Evolutionary conservation across 2,329 filamentous ascomycete genomes (phyloP).

Genomic region (Fusarium verticillioides): DNA sequence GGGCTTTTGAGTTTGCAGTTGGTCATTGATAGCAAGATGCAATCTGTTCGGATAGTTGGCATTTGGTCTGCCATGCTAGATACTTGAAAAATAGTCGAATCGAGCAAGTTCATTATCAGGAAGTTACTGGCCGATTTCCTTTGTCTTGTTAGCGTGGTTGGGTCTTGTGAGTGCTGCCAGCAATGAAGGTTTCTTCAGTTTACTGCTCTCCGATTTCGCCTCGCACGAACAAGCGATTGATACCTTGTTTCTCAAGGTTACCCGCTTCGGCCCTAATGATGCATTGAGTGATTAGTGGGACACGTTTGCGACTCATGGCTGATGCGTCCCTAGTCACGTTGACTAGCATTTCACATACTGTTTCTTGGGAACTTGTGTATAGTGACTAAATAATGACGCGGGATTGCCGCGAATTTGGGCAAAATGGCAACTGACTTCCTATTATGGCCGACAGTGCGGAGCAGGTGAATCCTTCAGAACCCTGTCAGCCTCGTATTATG

Average conservation of each 20-base stretch:
- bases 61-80: not conserved
- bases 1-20: not conserved
- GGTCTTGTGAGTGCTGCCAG: not conserved
- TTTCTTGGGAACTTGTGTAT: not conserved
- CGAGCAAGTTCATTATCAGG: accelerated
- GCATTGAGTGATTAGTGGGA: accelerated
- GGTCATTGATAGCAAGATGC: not conserved
- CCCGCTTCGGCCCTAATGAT: accelerated
- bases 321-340: not conserved
- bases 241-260: not conserved
- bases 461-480: not conserved
- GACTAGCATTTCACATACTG: not conserved
- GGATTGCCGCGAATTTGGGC: not conserved
- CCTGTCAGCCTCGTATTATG: not conserved
- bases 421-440: not conserved
- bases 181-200: no score
- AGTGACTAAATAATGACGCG: not conserved
- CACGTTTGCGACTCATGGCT: not conserved
- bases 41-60: not conserved
- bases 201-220: no score
- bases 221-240: not conserved
- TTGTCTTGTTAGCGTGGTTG: not conserved
- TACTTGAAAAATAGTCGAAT: not conserved
- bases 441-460: not conserved
- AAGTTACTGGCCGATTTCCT: not conserved